Conservation (phyloP, 805 yeast genomes). For the Candida ovalis region DNA sequence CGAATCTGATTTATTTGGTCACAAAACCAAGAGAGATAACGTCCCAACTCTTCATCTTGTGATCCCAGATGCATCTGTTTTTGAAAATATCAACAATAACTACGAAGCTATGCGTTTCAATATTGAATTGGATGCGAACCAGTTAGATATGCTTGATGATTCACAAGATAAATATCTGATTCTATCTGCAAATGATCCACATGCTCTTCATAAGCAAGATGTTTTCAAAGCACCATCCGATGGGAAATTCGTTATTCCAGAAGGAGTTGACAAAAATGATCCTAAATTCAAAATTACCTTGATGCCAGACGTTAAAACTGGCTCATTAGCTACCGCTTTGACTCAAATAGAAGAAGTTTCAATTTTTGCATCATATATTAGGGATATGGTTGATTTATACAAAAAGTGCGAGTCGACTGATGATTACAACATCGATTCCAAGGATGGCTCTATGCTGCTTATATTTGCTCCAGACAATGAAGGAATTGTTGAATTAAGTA, state of each 20-base stretch:
- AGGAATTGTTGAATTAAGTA: conserved; percentile 46
- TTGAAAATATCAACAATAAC: not conserved
- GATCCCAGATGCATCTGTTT: not conserved
- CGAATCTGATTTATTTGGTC: conserved; percentile 10
- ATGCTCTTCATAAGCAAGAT: not conserved
- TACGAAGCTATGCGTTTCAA: not conserved
- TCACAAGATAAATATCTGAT: not conserved
- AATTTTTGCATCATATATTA: conserved; percentile 65
- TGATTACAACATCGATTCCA: conserved; percentile 23
- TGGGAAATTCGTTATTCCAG: not conserved
- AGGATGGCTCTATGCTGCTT: conserved; percentile 32
- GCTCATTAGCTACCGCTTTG: conserved; percentile 36
- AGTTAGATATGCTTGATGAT: not conserved
- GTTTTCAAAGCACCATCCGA: not conserved
- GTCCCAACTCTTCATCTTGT: conserved; percentile 1
- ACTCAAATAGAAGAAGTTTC: conserved; percentile 43
- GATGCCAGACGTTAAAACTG: conserved; percentile 23
- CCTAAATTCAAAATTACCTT: conserved; percentile 19
- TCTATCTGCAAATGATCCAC: not conserved
- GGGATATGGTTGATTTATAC: conserved; percentile 54
- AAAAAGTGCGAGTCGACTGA: conserved; percentile 38
- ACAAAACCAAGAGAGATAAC: conserved; percentile 12
- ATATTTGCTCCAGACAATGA: conserved; percentile 70
- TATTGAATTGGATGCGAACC: not conserved
- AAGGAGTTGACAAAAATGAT: not conserved